phyloP scores from a whole-genome alignment of 2,329 filamentous ascomycete genomes.

The Ceratocystis diversiconidia region DNA sequence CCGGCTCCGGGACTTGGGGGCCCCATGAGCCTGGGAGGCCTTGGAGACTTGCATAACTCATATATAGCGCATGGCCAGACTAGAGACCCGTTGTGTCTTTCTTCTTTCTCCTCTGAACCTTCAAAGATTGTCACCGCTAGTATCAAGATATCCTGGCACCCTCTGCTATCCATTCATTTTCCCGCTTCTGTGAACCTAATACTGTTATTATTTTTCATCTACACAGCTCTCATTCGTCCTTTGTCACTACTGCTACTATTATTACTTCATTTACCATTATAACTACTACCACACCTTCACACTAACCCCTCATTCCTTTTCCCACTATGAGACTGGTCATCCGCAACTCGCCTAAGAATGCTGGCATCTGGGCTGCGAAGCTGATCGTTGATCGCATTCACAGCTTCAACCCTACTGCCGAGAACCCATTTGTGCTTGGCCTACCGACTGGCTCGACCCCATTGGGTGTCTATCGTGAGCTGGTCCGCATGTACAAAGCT shows the following conservation, averaged over 20 bases:
- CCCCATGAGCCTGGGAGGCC: background rate
- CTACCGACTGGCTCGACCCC: slow-evolving; percentile 74
- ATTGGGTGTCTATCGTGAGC: slow-evolving; percentile 59
- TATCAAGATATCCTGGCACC: too few species aligned
- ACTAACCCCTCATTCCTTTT: slow-evolving; percentile 18
- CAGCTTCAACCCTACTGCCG: slow-evolving; percentile 55
- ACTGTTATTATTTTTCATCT: too few species aligned
- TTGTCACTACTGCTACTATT: background rate
- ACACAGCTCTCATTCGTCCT: background rate
- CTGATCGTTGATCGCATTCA: slow-evolving; percentile 76
- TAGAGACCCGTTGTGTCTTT: background rate
- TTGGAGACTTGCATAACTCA: background rate
- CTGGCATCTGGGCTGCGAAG: slow-evolving; percentile 64
- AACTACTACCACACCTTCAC: slow-evolving; percentile 10
- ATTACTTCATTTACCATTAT: background rate
- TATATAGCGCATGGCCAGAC: background rate
- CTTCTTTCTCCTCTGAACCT: background rate
- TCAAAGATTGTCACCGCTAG: background rate
- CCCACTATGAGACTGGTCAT: slow-evolving; percentile 67
- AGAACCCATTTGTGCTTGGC: slow-evolving; percentile 67
- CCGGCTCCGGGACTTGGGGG: background rate
- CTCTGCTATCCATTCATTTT: too few species aligned
- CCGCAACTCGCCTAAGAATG: slow-evolving; percentile 52
- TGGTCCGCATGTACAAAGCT: slow-evolving; percentile 57
- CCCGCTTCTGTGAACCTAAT: too few species aligned